Evolutionary conservation across 805 yeast genomes (phyloP).

Genomic region (Schwanniomyces occidentalis): DNA sequence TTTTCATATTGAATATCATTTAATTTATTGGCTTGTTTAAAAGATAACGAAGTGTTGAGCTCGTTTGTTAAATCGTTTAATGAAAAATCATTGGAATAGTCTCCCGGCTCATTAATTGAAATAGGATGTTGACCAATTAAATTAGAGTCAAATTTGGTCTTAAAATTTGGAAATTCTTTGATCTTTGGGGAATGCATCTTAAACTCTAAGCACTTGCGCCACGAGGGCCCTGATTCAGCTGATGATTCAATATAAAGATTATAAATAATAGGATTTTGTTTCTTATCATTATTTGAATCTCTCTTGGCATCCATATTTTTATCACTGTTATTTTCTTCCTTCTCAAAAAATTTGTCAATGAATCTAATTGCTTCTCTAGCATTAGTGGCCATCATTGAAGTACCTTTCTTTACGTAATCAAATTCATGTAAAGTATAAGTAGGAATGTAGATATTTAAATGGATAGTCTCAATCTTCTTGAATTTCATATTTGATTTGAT

Average conservation of each 20-base stretch:
- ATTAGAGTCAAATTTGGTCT: constrained; percentile 34
- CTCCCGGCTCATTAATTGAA: constrained; percentile 1
- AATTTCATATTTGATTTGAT: constrained; percentile 22
- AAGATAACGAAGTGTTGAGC: constrained; percentile 3
- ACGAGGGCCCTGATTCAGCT: constrained; percentile 47
- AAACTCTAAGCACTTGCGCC: constrained; percentile 49
- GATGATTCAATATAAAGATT: constrained; percentile 39
- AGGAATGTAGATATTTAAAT: constrained; percentile 50
- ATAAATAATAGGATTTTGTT: constrained; percentile 6
- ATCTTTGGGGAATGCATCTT: constrained; percentile 47
- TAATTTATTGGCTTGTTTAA: constrained; percentile 8
- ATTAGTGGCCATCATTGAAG: constrained; percentile 57
- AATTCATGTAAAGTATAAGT: constrained; percentile 58
- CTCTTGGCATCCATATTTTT: constrained; percentile 8
- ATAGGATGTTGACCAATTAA: constrained; percentile 18
- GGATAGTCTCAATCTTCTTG: constrained; percentile 17
- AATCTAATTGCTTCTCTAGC: constrained; percentile 65
- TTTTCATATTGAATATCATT: constrained; percentile 32
- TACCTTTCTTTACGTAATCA: constrained; percentile 56
- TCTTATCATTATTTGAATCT: constrained; percentile 7
- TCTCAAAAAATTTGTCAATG: constrained; percentile 48
- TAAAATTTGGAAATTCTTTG: constrained; percentile 51
- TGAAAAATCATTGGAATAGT: background rate
- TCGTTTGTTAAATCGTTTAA: constrained; percentile 5
- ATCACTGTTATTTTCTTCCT: constrained; percentile 11